Evolutionary conservation across 805 yeast genomes (phyloP).

Genomic region (Cyberlindnera maritima): DNA sequence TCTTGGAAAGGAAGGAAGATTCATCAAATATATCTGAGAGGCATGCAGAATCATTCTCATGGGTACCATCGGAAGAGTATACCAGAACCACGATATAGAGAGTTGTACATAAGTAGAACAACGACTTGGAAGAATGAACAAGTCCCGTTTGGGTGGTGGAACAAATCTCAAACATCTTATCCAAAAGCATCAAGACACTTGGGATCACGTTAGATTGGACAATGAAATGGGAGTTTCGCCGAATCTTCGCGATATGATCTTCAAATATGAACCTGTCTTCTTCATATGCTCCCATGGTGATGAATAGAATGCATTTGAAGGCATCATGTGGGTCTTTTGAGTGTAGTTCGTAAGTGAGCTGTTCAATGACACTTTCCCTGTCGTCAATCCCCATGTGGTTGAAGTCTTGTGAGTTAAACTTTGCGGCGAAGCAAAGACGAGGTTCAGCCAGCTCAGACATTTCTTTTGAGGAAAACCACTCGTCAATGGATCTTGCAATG

Average conservation of each 20-base stretch:
- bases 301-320: conserved; percentile 13
- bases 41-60: conserved; percentile 1
- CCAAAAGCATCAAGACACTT: conserved; percentile 4
- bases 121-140: conserved; percentile 10
- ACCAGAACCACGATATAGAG: conserved; percentile 14
- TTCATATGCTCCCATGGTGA: conserved; percentile 17
- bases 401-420: conserved; percentile 13
- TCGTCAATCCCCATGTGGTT: conserved; percentile 14
- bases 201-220: conserved; percentile 9
- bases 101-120: conserved; percentile 17
- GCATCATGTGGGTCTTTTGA: not conserved
- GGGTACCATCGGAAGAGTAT: conserved; percentile 4
- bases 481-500: conserved; percentile 40
- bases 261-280: conserved; percentile 10
- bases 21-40: conserved; percentile 23
- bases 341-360: conserved; percentile 8
- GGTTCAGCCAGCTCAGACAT: conserved; percentile 7
- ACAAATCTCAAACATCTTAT: conserved; percentile 9
- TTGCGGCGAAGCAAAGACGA: conserved; percentile 3
- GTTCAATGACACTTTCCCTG: conserved; percentile 15
- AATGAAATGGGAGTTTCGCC: conserved; percentile 9
- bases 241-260: conserved; percentile 9
- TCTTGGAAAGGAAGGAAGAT: conserved; percentile 38
- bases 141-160: conserved; percentile 4
- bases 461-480: conserved; percentile 43